phyloP scores from a whole-genome alignment of 2,329 filamentous ascomycete genomes.

The Cladosporium sp. region DNA sequence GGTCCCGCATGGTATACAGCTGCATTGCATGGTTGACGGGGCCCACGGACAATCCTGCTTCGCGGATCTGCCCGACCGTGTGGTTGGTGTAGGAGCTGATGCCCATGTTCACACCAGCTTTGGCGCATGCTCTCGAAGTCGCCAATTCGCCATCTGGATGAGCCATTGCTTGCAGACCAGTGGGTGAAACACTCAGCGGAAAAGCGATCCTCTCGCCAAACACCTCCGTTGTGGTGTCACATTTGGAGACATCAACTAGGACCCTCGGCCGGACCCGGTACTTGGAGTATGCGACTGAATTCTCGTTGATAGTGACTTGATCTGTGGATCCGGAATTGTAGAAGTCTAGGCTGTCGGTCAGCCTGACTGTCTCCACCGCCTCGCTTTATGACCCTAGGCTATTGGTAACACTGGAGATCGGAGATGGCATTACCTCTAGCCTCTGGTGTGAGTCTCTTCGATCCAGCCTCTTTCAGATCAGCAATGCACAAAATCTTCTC shows the following conservation, averaged over 20 bases:
- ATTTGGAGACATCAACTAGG: constrained; percentile 31
- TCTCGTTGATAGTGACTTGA: constrained; percentile 48
- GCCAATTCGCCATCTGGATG: constrained; percentile 47
- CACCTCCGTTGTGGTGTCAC: constrained; percentile 38
- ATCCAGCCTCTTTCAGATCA: constrained; percentile 18
- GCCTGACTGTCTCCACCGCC: background rate
- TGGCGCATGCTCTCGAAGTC: constrained; percentile 42
- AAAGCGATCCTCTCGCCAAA: constrained; percentile 39
- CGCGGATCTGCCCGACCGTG: constrained; percentile 42
- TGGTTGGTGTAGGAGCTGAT: constrained; percentile 44
- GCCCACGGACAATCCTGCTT: constrained; percentile 27
- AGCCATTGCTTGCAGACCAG: constrained; percentile 46
- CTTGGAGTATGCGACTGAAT: constrained; percentile 45
- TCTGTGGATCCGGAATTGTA: constrained; percentile 55
- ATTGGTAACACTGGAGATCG: background rate
- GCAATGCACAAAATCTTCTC: constrained; percentile 21
- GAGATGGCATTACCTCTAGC: constrained; percentile 12
- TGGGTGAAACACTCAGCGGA: constrained; percentile 48
- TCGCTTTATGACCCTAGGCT: background rate
- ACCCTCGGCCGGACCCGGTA: constrained; percentile 34
- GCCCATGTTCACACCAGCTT: constrained; percentile 41
- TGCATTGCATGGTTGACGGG: constrained; percentile 48
- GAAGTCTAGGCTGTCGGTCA: constrained; percentile 38
- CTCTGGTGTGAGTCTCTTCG: constrained; percentile 14
- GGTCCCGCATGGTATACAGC: constrained; percentile 48